Evolutionary conservation across 2,329 filamentous ascomycete species (phyloP).

Genomic region (Venturia asperata): DNA sequence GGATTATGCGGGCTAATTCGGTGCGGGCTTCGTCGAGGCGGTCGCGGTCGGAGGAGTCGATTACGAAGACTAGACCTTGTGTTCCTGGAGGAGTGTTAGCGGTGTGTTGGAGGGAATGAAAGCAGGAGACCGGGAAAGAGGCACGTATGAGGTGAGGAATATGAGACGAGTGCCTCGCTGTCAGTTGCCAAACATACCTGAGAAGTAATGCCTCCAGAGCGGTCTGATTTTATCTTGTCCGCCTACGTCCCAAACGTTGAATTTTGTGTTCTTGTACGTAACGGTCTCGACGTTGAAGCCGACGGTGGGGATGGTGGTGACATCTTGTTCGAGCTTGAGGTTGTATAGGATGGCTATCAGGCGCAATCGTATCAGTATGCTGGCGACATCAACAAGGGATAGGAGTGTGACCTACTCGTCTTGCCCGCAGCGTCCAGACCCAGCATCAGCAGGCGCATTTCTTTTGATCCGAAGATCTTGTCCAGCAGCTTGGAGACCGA

Average conservation of each 20-base stretch:
- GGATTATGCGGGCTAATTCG: slow-evolving; percentile 96
- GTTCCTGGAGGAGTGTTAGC: slow-evolving; percentile 49
- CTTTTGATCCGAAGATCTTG: slow-evolving; percentile 98
- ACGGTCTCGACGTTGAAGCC: slow-evolving; percentile 99
- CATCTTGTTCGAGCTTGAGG: slow-evolving; percentile 98
- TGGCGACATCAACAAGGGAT: neutral
- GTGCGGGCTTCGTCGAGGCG: slow-evolving; percentile 95
- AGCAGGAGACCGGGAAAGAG: neutral
- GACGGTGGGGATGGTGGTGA: slow-evolving; percentile 98
- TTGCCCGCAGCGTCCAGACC: slow-evolving; percentile 96
- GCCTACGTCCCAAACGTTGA: slow-evolving; percentile 99
- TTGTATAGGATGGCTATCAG: slow-evolving; percentile 84
- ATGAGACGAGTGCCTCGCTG: slow-evolving; percentile 21
- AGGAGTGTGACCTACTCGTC: slow-evolving; percentile 54
- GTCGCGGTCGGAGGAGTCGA: slow-evolving; percentile 97
- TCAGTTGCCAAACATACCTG: slow-evolving; percentile 46
- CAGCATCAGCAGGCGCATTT: slow-evolving; percentile 97
- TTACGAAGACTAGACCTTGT: slow-evolving; percentile 99
- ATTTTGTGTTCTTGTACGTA: slow-evolving; percentile 99
- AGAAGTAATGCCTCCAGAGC: slow-evolving; percentile 99
- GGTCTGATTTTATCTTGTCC: slow-evolving; percentile 99
- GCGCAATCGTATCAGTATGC: neutral
- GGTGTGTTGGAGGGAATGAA: neutral
- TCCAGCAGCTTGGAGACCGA: slow-evolving; percentile 91
- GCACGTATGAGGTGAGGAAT: slow-evolving; percentile 25